Evolutionary conservation across 2,329 filamentous ascomycete genomes (phyloP).

Genomic region (Epicoccum nigrum): DNA sequence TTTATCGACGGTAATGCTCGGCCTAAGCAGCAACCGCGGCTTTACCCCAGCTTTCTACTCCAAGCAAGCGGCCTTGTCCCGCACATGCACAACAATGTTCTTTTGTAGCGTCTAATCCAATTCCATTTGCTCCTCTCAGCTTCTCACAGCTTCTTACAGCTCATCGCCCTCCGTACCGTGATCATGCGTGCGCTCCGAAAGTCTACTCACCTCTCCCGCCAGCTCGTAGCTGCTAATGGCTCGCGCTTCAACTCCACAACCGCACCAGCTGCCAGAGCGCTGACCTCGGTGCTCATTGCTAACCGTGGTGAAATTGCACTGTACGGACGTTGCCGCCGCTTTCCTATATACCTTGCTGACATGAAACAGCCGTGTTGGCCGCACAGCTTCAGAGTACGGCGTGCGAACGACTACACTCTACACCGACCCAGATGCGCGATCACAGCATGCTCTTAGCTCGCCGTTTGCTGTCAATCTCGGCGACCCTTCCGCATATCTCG

Average conservation of each 20-base stretch:
- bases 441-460: conserved; percentile 87
- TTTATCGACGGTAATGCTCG: conserved; percentile 28
- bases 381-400: conserved; percentile 84
- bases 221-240: conserved; percentile 40
- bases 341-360: conserved; percentile 9
- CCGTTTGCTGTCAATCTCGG: conserved; percentile 85
- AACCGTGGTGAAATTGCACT: conserved; percentile 97
- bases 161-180: conserved; percentile 19
- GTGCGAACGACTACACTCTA: conserved; percentile 94
- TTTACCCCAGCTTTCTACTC: conserved; percentile 20
- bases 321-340: conserved; percentile 39
- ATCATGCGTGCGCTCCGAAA: conserved; percentile 46
- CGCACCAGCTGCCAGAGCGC: conserved; percentile 43
- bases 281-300: conserved; percentile 86
- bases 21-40: conserved; percentile 36
- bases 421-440: conserved; percentile 84
- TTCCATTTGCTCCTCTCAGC: conserved; percentile 15
- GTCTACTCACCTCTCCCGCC: conserved; percentile 43
- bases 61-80: conserved; percentile 14
- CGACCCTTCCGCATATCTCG: conserved; percentile 83
- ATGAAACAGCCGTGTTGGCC: conserved; percentile 71
- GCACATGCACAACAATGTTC: conserved; percentile 22
- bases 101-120: conserved; percentile 24
- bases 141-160: conserved; percentile 15
- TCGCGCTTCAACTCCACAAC: conserved; percentile 40